phyloP scores from a whole-genome alignment of 345 rosid species.

The Populus simonii region DNA sequence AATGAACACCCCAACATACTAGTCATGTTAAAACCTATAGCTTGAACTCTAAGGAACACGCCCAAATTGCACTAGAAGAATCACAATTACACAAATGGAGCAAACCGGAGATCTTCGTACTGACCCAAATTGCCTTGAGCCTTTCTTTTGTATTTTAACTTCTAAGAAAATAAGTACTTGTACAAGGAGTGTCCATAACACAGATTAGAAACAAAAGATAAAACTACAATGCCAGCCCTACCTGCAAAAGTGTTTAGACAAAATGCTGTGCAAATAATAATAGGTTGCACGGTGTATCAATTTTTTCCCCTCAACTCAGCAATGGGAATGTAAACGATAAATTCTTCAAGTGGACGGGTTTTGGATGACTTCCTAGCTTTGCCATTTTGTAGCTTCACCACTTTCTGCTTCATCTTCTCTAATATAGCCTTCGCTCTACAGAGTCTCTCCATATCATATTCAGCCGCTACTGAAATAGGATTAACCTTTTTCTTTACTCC shows the following conservation, averaged over 20 bases:
- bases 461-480: constrained; percentile 28
- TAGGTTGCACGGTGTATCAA: constrained; percentile 15
- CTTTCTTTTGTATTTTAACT: neutral
- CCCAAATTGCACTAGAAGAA: neutral
- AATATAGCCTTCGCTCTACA: constrained; percentile 55
- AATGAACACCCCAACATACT: no score
- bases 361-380: constrained; percentile 41
- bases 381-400: constrained; percentile 31
- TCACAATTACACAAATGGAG: no score
- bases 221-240: neutral
- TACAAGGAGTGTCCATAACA: neutral
- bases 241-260: neutral
- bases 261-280: neutral
- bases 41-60: neutral
- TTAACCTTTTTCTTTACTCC: constrained; percentile 31
- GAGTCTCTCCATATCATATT: constrained; percentile 64
- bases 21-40: no score
- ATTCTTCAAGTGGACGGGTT: constrained; percentile 30
- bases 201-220: neutral
- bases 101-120: no score
- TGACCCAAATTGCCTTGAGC: no score
- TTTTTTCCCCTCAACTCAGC: constrained; percentile 63
- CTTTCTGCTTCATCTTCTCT: constrained; percentile 45
- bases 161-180: neutral
- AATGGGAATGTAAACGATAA: constrained; percentile 63